Evolutionary conservation across 305 asterid species (phyloP), one percentile per base, ranked within the genome.

Genomic region (Solanum hybrid): DNA sequence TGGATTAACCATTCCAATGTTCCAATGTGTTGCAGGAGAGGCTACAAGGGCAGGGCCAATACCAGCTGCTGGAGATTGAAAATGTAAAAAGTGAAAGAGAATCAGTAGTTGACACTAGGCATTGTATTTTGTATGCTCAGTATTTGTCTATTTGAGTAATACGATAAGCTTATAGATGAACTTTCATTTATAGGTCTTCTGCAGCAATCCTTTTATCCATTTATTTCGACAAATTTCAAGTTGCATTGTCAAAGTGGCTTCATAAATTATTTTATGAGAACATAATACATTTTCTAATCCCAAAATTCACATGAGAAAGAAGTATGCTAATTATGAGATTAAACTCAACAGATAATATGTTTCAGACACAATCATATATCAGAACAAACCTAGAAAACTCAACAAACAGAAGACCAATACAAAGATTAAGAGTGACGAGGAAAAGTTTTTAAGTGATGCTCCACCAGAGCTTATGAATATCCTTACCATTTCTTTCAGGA

Each of bases 401-500:
- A 20, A 46, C 75, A 86, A 86, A 35, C 40, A 57, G 16, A 88
- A 42, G 20, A 13, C 83, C 24, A 80, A 26, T 36, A 69, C 26
- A 37, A 85, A 87, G 28, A 34, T 35, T 4, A 67, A 81, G 5
- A 33, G 75, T 4, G 57, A 88, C 64, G 26, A n/a, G 69, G 18
- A 51, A 31, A 57, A 31, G 18, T 85, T 51, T 51, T 85, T 22
- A 51, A 29, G 42, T 14, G 16, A 51, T 84, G 31, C 1, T 84
- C 42, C 75, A 46, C 34, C 46, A 84, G 75, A 51, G 71, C 75
- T 46, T 46, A 84, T 51, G 34, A 84, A 84, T 28, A 89, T 86
- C 85, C 94, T 90, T 91, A 96, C 99, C 94, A 79, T 94, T 93
- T 96, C 96, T 93, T 74, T 96, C 99, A 29, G 99, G 99, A 93